Evolutionary conservation across 2,329 filamentous ascomycete species (phyloP).

Genomic region (Claviceps monticola): DNA sequence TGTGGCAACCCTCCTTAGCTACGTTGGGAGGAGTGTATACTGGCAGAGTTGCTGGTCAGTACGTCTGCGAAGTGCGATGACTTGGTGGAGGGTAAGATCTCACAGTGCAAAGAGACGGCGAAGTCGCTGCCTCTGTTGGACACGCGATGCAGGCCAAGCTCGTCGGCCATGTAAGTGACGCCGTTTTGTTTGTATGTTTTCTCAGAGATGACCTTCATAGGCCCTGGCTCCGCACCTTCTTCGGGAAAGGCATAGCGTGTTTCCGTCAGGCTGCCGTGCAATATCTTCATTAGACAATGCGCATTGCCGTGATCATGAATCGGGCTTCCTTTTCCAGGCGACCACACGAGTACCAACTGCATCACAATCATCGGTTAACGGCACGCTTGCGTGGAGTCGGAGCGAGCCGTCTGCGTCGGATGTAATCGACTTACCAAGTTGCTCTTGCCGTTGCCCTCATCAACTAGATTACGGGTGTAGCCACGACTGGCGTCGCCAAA

Average conservation of each 20-base stretch:
- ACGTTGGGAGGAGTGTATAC: constrained; percentile 85
- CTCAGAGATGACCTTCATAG: constrained; percentile 51
- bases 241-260: constrained; percentile 66
- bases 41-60: constrained; percentile 22
- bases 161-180: constrained; percentile 84
- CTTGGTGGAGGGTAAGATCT: constrained; percentile 14
- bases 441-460: constrained; percentile 72
- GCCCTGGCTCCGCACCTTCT: constrained; percentile 29
- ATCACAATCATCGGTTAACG: neutral
- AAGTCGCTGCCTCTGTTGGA: constrained; percentile 61
- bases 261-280: constrained; percentile 67
- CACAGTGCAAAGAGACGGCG: constrained; percentile 71
- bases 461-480: constrained; percentile 82
- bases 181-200: constrained; percentile 55
- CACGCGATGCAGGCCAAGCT: constrained; percentile 74
- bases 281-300: constrained; percentile 85
- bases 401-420: neutral
- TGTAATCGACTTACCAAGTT: constrained; percentile 44
- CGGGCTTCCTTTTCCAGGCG: constrained; percentile 65
- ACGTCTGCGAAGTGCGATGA: constrained; percentile 11
- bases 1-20: constrained; percentile 64
- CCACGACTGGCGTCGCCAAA: constrained; percentile 53
- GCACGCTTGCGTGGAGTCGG: neutral
- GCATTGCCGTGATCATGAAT: constrained; percentile 85
- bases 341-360: constrained; percentile 80